Percentiles rank a stretch among this genome's conserved stretches.
These are phyloP conservation scores for Balansia obtecta DNA, from an alignment of 2,329 filamentous ascomycete species.

Conservation along the genomic window DNA sequence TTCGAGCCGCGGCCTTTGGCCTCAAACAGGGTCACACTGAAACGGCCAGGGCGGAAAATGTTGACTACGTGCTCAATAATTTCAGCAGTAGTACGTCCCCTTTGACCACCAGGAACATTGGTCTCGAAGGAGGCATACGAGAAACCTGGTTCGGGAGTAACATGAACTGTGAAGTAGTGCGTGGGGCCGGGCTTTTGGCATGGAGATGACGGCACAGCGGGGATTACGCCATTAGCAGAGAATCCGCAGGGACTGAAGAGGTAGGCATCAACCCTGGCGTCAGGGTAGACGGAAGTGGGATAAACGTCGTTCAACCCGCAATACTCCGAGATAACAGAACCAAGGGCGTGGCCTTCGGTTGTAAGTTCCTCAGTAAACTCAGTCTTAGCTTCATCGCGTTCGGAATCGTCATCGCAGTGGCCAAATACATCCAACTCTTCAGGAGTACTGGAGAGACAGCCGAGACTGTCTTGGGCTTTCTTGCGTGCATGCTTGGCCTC, in stretches of 20 bases:
- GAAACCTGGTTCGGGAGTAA: slow-evolving; percentile 93
- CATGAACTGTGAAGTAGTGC: slow-evolving; percentile 97
- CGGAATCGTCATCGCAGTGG: slow-evolving; percentile 39
- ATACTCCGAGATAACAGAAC: slow-evolving; percentile 79
- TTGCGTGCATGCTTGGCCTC: slow-evolving; percentile 52
- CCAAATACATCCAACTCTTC: slow-evolving; percentile 75
- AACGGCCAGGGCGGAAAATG: slow-evolving; percentile 96
- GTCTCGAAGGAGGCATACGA: slow-evolving; percentile 98
- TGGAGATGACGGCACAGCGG: slow-evolving; percentile 45
- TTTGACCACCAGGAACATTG: slow-evolving; percentile 84
- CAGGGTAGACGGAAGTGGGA: slow-evolving; percentile 73
- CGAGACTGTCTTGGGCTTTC: slow-evolving; percentile 45
- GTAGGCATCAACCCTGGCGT: slow-evolving; percentile 89
- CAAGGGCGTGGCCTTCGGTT: slow-evolving; percentile 87
- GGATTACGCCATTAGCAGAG: slow-evolving; percentile 91
- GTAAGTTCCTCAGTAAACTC: slow-evolving; percentile 60
- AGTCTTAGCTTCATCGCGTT: slow-evolving; percentile 40
- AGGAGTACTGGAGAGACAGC: slow-evolving; percentile 37
- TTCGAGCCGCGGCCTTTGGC: slow-evolving; percentile 51
- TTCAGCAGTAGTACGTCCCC: slow-evolving; percentile 75
- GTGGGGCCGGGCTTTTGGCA: slow-evolving; percentile 34
- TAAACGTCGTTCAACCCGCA: slow-evolving; percentile 88
- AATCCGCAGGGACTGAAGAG: slow-evolving; percentile 95
- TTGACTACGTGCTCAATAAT: slow-evolving; percentile 87
- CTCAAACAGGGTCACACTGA: slow-evolving; percentile 94